Evolutionary conservation across 2,329 filamentous ascomycete species (phyloP), one percentile per base, ranked within the genome.

Genomic region (Pezicula radicicola): DNA sequence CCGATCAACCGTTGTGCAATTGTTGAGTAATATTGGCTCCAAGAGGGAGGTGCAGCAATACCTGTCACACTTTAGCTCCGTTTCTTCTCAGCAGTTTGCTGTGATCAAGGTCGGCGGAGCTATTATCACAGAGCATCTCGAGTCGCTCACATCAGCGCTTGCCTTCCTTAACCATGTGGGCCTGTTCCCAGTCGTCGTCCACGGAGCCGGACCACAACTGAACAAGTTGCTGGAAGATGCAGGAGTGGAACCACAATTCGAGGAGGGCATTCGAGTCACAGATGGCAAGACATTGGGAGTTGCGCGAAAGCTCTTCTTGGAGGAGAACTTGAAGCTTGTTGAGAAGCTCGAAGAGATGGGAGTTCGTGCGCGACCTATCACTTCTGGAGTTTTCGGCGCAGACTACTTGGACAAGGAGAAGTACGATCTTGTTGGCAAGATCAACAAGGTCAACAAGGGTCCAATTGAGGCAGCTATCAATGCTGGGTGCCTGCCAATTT

Each of bases 101-200:
- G 93, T 99, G 46, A 96, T 99, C 73, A 99, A 99, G 78, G 93
- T 97, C 51, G 94, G 93, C 56, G 94, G 93, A 56, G 94, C 93
- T 57, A 97, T 97, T 65, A 81, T 99, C 65, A 96, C 91, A 55
- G 92, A 97, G 68, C 88, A 97, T 72, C 80, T 97, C 51, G 89
- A 96, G 70, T 91, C 92, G 65, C 83, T 99, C 51, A 96, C 91
- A 67, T 87, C 88, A 50, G 92, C 89, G 46, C 79, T 97, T 53
- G 88, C 91, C 27, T 95, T 97, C 73, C 83, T 97, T 46, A 93
- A 96, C 73, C 89, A 96, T 77, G 91, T 97, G 66, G 91, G 92
- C 39, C 81, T 99, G 39, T 97, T 91, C 74, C 94, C 94, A 44
- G 88, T 97, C 63, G 91, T 99, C 50, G 92, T 97, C 36, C 94